Base-by-base conservation (phyloP, 164 flowering plant species). In the Euptelea pleiosperma region DNA sequence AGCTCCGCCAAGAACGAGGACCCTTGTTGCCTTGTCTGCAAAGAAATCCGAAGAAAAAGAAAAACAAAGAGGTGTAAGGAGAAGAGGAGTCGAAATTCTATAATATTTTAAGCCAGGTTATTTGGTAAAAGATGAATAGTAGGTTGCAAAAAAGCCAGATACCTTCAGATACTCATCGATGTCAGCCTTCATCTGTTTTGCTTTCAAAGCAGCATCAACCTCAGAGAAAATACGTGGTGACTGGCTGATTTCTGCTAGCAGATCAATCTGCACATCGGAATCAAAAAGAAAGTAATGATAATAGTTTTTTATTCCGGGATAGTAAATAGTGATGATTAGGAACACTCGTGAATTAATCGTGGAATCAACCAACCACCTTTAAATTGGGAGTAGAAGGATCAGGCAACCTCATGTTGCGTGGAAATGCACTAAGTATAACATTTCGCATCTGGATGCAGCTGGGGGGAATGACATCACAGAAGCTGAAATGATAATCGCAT, bases 401-500 rank as follows among this genome's bases (percentile, higher is more conserved):
- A 24, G 99, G 99, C 16, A 94, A 77, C 83, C 92, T 87, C 97
- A 91, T 91, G 67, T 87, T 91, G 63, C 87, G 89, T 12, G 99
- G 99, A 74, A 91, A 94, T 39, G 98, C 97, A 76, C 99, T 94
- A 26, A 94, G 90, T 64, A 94, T 84, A 43, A 91, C 88, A 76
- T 91, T 94, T 19, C 99, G 82, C 99, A 94, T 91, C 73, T 94
- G 99, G 62, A 94, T 91, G 82, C 99, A 94, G 70, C 85, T 94
- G 12, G 95, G 82, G 37, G 99, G 99, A 46, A 94, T 94, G 18
- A 89, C 92, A 77, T 94, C 98, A 71, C 99, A 91, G 74, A 94
- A 94, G 45, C 96, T 89, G 75, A 94, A 91, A 76, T 94, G 98
- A 75, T 89, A 91, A 62, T 89, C 95, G 61, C 96, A 91, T 5